Conservation (phyloP, 768 basidiomycete genomes). For the Agrocybe praecox region DNA sequence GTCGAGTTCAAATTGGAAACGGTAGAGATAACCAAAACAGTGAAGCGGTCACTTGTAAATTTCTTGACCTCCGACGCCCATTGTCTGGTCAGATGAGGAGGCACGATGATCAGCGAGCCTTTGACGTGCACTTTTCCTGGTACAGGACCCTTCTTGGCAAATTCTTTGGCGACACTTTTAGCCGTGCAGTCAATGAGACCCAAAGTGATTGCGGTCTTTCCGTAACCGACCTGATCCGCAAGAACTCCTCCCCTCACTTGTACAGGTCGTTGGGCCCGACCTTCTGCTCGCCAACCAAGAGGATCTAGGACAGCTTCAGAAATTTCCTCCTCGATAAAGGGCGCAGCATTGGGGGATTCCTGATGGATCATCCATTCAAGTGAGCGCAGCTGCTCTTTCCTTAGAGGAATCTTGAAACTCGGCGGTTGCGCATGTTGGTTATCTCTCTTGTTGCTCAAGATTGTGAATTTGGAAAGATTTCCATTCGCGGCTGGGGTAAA, state of each 20-base stretch:
- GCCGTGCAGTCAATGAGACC: constrained; percentile 80
- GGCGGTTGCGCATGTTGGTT: constrained; percentile 75
- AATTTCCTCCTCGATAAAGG: constrained; percentile 93
- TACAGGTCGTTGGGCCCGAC: constrained; percentile 78
- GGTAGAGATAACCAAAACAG: constrained; percentile 66
- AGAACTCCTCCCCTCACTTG: constrained; percentile 86
- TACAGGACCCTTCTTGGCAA: constrained; percentile 47
- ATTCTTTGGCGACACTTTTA: constrained; percentile 58
- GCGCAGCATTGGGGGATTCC: constrained; percentile 61
- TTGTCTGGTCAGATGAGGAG: constrained; percentile 87
- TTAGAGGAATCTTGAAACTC: constrained; percentile 71
- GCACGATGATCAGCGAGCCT: constrained; percentile 84
- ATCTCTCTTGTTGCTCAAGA: constrained; percentile 79
- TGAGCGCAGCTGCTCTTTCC: constrained; percentile 88
- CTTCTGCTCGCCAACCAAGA: constrained; percentile 94
- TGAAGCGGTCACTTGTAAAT: constrained; percentile 69
- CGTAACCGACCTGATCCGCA: constrained; percentile 96
- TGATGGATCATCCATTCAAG: constrained; percentile 91
- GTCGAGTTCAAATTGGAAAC: constrained; percentile 70
- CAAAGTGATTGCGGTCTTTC: constrained; percentile 94
- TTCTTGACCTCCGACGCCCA: constrained; percentile 88
- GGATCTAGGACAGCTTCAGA: constrained; percentile 86
- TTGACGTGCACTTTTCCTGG: constrained; percentile 75
- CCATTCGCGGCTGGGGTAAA: constrained; percentile 67
- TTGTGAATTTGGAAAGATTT: constrained; percentile 62